Evolutionary conservation across 495 filamentous ascomycete species (phyloP), one percentile per base, ranked within the genome.

Genomic region (Neurospora cerealis): DNA sequence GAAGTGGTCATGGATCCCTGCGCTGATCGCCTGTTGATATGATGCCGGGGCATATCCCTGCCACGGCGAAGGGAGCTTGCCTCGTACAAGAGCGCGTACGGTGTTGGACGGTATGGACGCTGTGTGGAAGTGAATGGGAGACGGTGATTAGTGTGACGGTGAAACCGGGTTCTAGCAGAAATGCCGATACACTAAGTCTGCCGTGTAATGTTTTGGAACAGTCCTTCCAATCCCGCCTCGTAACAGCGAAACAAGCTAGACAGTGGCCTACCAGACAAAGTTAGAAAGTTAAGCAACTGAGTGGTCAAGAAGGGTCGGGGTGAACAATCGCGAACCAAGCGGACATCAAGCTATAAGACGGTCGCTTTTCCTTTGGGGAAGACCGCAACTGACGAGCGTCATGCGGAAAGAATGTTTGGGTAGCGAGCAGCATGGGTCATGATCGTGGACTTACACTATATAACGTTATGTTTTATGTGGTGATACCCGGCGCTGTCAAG

Each of bases 71-170:
- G 54, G 73, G 75, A 70, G 74, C 71, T 76, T 72, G 72, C 37
- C 71, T 69, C 54, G 28, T 34, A 66, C 54, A 66, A 34, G 54
- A 66, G 54, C 54, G 54, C 54, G 54, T 66, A 66, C 54, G 54
- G 54, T 66, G 28, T 62, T 72, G 73, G 34, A 77, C 54, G 62
- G 24, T 28, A 46, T 54, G 72, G 46, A 28, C 46, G 19, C 8
- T 46, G 19, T 11, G 21, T 54, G 48, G 48, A 60, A 15, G 48
- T 66, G 28, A 19, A 66, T 74, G 74, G 72, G 76, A 76, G 42
- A 74, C 73, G 72, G 74, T 69, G 71, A 39, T 71, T 37, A 17
- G 79, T 80, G 79, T 76, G 62, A 80, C 79, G 32, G 72, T 69
- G 73, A 54, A 72, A 73, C 72, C 75, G 78, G 76, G 73, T 73